Evolutionary conservation across 2,329 filamentous ascomycete species (phyloP).

Genomic region (Fusarium subglutinans): DNA sequence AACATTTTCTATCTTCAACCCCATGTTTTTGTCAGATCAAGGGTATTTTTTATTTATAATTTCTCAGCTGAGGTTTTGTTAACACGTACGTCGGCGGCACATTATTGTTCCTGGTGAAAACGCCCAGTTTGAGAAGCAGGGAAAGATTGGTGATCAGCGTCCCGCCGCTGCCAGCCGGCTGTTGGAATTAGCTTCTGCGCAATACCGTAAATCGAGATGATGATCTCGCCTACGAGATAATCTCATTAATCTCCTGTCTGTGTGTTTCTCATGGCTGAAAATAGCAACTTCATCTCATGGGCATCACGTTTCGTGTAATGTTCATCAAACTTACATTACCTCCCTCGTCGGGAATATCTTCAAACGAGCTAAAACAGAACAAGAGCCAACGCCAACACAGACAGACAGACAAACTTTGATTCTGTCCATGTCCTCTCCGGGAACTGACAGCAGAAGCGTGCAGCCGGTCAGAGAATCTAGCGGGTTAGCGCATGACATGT

Average conservation of each 20-base stretch:
- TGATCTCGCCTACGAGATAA: constrained; percentile 35
- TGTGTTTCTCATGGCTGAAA: constrained; percentile 29
- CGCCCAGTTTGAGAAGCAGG: constrained; percentile 16
- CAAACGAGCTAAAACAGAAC: constrained; percentile 24
- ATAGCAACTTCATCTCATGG: constrained; percentile 14
- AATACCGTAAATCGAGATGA: not conserved
- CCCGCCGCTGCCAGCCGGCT: constrained; percentile 14
- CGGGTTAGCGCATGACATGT: constrained; percentile 31
- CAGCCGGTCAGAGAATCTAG: constrained; percentile 35
- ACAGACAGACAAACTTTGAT: not conserved
- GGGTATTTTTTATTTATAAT: not conserved
- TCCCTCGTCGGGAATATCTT: constrained; percentile 20
- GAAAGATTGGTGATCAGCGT: constrained; percentile 33
- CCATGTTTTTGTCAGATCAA: not conserved
- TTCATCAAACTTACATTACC: constrained; percentile 15
- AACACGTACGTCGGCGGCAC: constrained; percentile 13
- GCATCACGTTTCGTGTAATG: not conserved
- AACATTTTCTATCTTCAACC: not conserved
- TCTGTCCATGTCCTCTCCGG: constrained; percentile 11
- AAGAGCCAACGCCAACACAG: not conserved
- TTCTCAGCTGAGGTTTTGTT: not conserved
- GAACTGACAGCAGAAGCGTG: constrained; percentile 32
- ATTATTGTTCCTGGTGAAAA: constrained; percentile 19
- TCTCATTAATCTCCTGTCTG: constrained; percentile 13
- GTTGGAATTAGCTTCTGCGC: constrained; percentile 10